phyloP scores from a whole-genome alignment of 2,329 filamentous ascomycete genomes.

The Aspergillus hortae region DNA sequence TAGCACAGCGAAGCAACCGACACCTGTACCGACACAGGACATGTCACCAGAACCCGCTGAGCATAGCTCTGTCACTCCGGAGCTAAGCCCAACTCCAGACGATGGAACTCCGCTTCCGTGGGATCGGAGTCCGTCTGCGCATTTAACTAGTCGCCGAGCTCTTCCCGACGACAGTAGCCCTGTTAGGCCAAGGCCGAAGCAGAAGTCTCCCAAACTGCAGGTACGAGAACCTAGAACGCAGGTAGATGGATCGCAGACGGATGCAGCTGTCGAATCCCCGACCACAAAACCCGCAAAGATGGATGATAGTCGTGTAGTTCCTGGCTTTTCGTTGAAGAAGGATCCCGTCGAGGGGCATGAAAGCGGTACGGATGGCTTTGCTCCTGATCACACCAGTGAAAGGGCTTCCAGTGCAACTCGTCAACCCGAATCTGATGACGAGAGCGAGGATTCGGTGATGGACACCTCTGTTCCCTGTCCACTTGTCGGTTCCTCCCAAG shows the following conservation, averaged over 20 bases:
- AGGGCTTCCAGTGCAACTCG: neutral
- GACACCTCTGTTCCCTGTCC: slow-evolving; percentile 32
- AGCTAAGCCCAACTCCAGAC: too few relatives aligned
- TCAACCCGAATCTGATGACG: slow-evolving; percentile 13
- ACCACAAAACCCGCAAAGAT: neutral
- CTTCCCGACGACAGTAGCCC: slow-evolving; percentile 31
- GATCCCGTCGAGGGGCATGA: neutral
- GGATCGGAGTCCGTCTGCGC: slow-evolving; percentile 16
- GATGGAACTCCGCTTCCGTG: too few relatives aligned
- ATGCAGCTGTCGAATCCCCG: neutral
- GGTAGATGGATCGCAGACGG: neutral
- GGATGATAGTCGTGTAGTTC: neutral
- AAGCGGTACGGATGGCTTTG: neutral
- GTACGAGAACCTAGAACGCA: neutral
- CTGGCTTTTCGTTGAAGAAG: neutral
- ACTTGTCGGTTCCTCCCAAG: slow-evolving; percentile 21
- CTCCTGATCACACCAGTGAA: neutral
- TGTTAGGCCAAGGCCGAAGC: slow-evolving; percentile 2
- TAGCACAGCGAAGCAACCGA: neutral
- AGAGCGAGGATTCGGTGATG: slow-evolving; percentile 35
- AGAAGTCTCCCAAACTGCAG: neutral
- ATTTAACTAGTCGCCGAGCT: slow-evolving; percentile 3
- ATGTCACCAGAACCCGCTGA: neutral
- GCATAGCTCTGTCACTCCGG: neutral
- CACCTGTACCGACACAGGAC: neutral